A percentile compares a stretch with the other conserved stretches of the same genome.
These are phyloP conservation scores for Ramaria sp. DNA, from an alignment of 768 basidiomycete genomes.

Conservation along the genomic window DNA sequence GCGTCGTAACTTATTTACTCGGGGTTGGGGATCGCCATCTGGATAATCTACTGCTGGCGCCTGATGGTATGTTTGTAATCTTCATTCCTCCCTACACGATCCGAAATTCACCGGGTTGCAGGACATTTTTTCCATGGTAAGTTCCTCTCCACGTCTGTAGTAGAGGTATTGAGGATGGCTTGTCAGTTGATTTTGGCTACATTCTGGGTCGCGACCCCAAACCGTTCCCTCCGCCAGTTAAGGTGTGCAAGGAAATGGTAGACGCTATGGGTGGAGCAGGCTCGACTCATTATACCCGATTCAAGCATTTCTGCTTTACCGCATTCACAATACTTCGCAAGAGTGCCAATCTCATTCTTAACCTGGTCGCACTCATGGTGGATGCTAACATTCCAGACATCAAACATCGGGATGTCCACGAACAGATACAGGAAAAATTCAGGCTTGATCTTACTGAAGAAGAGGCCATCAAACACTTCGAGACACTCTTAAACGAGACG, in stretches of 20 bases:
- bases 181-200: slow-evolving; percentile 91
- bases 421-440: slow-evolving; percentile 95
- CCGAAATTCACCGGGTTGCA: slow-evolving; percentile 15
- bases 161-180: not conserved
- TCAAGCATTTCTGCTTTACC: slow-evolving; percentile 96
- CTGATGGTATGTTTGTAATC: slow-evolving; percentile 54
- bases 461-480: slow-evolving; percentile 96
- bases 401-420: slow-evolving; percentile 79
- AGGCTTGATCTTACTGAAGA: slow-evolving; percentile 89
- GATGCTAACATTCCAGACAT: slow-evolving; percentile 98
- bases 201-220: slow-evolving; percentile 97
- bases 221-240: slow-evolving; percentile 94
- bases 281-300: slow-evolving; percentile 90
- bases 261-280: slow-evolving; percentile 98
- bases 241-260: slow-evolving; percentile 99
- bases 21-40: slow-evolving; percentile 97
- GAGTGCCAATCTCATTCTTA: slow-evolving; percentile 93
- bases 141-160: slow-evolving; percentile 8
- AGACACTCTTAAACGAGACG: slow-evolving; percentile 86
- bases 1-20: slow-evolving; percentile 90
- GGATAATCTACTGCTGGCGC: slow-evolving; percentile 86
- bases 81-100: not conserved
- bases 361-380: slow-evolving; percentile 93
- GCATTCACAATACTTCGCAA: slow-evolving; percentile 94
- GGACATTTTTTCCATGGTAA: slow-evolving; percentile 95